These are phyloP conservation scores for Pascua sp. DNA, from an alignment of 1,284 basidiomycete genomes.

Conservation along the genomic window DNA sequence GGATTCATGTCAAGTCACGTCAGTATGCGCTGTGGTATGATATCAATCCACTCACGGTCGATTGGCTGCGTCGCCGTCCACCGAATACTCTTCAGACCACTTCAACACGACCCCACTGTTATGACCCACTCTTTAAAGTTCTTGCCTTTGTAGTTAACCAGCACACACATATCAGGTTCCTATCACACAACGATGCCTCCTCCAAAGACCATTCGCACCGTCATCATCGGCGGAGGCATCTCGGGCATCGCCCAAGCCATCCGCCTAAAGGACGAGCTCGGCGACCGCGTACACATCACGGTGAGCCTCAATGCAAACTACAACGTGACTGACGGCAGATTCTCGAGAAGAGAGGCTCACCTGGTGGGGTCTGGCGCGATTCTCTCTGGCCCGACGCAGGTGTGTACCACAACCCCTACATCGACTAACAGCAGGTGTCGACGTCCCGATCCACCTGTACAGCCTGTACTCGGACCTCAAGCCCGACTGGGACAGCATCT, in stretches of 20 bases:
- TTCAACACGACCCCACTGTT: too few relatives aligned
- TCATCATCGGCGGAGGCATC: slow-evolving; percentile 23
- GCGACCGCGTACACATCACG: slow-evolving; percentile 17
- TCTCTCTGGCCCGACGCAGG: slow-evolving; percentile 24
- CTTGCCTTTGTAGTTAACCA: too few relatives aligned
- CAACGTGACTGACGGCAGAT: slow-evolving; percentile 9
- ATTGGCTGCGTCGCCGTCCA: background rate
- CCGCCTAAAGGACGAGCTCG: slow-evolving; percentile 24
- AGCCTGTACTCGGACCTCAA: slow-evolving; percentile 24
- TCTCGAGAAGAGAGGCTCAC: slow-evolving; percentile 20
- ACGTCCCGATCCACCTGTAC: slow-evolving; percentile 35
- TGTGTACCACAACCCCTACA: too few relatives aligned
- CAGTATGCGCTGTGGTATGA: too few relatives aligned
- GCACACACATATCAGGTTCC: too few relatives aligned
- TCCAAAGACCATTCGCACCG: slow-evolving; percentile 3
- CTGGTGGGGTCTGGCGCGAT: slow-evolving; percentile 34
- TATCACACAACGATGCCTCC: background rate
- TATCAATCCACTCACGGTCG: background rate
- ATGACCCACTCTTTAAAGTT: too few relatives aligned
- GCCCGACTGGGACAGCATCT: slow-evolving; percentile 11
- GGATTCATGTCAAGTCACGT: too few relatives aligned
- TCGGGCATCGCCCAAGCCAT: slow-evolving; percentile 32
- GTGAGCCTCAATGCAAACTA: slow-evolving; percentile 1
- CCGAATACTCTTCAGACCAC: too few relatives aligned
- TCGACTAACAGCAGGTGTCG: slow-evolving; percentile 16